phyloP scores from a whole-genome alignment of 176 grass and related monocot species.

The Sorghum bicolor region DNA sequence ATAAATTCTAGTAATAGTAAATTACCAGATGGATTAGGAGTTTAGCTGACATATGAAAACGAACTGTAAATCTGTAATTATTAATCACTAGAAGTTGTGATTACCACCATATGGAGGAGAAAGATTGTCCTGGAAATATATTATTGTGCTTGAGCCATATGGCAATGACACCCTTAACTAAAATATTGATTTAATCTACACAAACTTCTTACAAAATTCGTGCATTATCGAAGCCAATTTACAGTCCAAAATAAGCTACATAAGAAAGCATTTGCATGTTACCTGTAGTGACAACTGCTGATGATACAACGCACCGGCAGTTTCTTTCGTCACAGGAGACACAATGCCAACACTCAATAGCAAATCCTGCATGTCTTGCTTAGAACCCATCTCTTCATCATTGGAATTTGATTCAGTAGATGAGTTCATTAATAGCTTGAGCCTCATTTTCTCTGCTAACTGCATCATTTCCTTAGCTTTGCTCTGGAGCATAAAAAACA shows the following conservation, averaged over 20 bases:
- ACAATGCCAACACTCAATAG: conserved; percentile 86
- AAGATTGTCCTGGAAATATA: neutral
- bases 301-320: conserved; percentile 95
- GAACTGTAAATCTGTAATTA: neutral
- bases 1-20: neutral
- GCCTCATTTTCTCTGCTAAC: conserved; percentile 89
- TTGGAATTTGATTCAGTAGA: conserved; percentile 57
- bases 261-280: conserved; percentile 6
- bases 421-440: conserved; percentile 71
- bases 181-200: neutral
- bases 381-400: conserved; percentile 93
- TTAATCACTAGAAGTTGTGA: neutral
- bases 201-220: neutral
- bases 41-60: neutral
- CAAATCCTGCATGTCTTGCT: conserved; percentile 99
- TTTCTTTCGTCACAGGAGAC: conserved; percentile 96
- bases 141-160: neutral
- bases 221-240: neutral
- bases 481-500: conserved; percentile 47
- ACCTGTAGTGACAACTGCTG: conserved; percentile 93
- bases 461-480: conserved; percentile 99
- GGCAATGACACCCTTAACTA: neutral
- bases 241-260: neutral
- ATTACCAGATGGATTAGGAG: neutral
- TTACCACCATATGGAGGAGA: neutral